A percentile compares a stretch with the other conserved stretches of the same genome.
phyloP scores from a whole-genome alignment of 2,329 filamentous ascomycete genomes.

The Myriosclerotinia duriaeana region DNA sequence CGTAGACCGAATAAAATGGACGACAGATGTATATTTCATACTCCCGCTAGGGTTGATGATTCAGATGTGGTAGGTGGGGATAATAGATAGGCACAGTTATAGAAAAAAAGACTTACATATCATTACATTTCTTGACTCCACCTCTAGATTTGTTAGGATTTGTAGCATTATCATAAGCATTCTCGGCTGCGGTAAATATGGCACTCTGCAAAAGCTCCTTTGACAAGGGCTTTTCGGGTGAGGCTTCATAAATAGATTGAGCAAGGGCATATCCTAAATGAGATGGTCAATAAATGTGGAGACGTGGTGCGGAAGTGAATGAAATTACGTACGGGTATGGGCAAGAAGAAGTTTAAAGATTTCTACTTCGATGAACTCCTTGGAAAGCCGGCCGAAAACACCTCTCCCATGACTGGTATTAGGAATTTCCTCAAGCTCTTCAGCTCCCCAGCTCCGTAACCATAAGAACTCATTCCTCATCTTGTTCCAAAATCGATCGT shows the following conservation, averaged over 20 bases:
- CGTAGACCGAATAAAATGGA: neutral
- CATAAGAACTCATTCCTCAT: conserved; percentile 67
- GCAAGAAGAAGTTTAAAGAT: conserved; percentile 67
- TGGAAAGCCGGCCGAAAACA: conserved; percentile 57
- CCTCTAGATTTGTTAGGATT: conserved; percentile 77
- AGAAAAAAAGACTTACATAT: conserved; percentile 56
- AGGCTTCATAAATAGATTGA: conserved; percentile 59
- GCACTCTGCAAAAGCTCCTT: conserved; percentile 56
- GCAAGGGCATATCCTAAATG: conserved; percentile 60
- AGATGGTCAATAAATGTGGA: neutral
- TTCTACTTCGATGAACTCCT: conserved; percentile 65
- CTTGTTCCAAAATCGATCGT: conserved; percentile 63
- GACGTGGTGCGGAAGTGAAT: conserved; percentile 20
- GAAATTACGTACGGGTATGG: conserved; percentile 53
- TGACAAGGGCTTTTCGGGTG: conserved; percentile 51
- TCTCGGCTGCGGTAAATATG: conserved; percentile 62
- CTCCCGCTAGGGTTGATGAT: neutral
- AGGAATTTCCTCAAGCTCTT: conserved; percentile 44
- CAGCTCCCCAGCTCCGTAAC: conserved; percentile 69
- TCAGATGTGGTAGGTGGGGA: neutral
- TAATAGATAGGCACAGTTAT: neutral
- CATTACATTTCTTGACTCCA: conserved; percentile 73
- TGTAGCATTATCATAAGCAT: conserved; percentile 76
- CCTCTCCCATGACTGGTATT: conserved; percentile 46
- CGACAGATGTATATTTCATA: neutral